Conservation (phyloP, 2,329 filamentous ascomycete species). For the Rhinocladiella mackenziei region DNA sequence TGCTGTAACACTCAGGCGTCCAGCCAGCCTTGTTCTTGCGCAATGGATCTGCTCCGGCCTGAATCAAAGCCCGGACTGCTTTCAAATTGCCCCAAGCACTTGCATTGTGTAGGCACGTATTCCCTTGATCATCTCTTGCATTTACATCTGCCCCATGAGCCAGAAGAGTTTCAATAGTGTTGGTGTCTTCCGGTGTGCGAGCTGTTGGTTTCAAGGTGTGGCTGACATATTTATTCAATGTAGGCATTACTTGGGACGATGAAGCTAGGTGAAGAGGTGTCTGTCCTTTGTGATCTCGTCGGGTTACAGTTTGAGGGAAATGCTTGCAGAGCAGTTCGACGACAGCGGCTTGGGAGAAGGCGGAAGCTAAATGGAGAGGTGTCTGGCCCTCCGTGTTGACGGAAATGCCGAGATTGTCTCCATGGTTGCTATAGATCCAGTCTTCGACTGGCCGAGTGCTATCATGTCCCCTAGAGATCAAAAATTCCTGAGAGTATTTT, state of each 20-base stretch:
- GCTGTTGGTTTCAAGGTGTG: constrained; percentile 24
- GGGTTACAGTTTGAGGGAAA: constrained; percentile 60
- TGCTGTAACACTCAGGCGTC: constrained; percentile 78
- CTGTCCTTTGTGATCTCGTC: constrained; percentile 63
- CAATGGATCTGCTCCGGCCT: constrained; percentile 71
- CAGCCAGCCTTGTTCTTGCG: constrained; percentile 72
- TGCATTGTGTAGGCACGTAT: constrained; percentile 83
- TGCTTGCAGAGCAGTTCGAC: constrained; percentile 66
- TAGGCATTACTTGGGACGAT: constrained; percentile 26
- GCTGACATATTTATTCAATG: constrained; percentile 15
- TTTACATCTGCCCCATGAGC: constrained; percentile 41
- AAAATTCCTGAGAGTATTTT: constrained; percentile 48
- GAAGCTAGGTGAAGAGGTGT: constrained; percentile 45
- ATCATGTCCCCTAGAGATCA: constrained; percentile 74
- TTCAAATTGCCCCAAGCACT: constrained; percentile 76
- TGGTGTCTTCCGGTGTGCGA: constrained; percentile 30
- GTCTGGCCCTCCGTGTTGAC: constrained; percentile 78
- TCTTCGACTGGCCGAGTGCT: constrained; percentile 34
- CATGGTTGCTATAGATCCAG: constrained; percentile 31
- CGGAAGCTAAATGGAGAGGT: constrained; percentile 73
- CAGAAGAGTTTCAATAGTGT: constrained; percentile 32
- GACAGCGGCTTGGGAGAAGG: constrained; percentile 65
- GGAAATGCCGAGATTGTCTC: constrained; percentile 53
- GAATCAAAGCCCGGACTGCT: constrained; percentile 69
- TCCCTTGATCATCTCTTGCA: constrained; percentile 66